Conservation (phyloP, 1,284 basidiomycete genomes). For the Cryptococcus sp. region DNA sequence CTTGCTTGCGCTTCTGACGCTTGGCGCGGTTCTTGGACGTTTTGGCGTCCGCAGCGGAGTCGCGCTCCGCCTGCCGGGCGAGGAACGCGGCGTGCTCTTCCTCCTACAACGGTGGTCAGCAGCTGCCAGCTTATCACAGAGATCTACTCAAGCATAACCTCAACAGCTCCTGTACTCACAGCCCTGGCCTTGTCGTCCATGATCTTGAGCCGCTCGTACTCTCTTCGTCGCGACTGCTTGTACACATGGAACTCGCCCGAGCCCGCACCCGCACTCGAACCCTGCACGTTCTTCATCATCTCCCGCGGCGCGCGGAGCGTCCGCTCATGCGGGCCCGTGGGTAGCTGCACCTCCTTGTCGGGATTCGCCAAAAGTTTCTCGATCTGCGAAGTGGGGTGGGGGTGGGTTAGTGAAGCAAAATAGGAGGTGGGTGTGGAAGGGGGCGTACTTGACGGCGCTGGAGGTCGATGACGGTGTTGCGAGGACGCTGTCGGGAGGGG, state of each 20-base stretch:
- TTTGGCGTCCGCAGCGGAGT: constrained; percentile 70
- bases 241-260: constrained; percentile 98
- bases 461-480: constrained; percentile 13
- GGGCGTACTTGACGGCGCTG: constrained; percentile 15
- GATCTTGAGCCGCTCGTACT: constrained; percentile 88
- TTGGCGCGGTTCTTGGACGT: constrained; percentile 90
- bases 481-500: constrained; percentile 6
- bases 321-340: constrained; percentile 59
- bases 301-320: constrained; percentile 74
- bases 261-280: constrained; percentile 80
- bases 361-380: constrained; percentile 84
- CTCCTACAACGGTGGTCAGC: constrained; percentile 55
- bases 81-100: constrained; percentile 63
- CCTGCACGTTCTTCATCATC: constrained; percentile 99
- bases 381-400: constrained; percentile 55
- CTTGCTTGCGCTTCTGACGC: constrained; percentile 80
- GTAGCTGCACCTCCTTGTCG: constrained; percentile 70
- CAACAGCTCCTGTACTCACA: constrained; percentile 54
- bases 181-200: constrained; percentile 79
- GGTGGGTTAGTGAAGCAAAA: neutral
- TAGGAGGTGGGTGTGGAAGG: too few species aligned
- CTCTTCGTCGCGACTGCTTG: constrained; percentile 87
- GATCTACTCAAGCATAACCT: neutral
- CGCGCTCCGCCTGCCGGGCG: constrained; percentile 61
- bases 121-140: neutral